Base-by-base conservation (phyloP, 2,329 filamentous ascomycete genomes). In the Diplodia mutila region DNA sequence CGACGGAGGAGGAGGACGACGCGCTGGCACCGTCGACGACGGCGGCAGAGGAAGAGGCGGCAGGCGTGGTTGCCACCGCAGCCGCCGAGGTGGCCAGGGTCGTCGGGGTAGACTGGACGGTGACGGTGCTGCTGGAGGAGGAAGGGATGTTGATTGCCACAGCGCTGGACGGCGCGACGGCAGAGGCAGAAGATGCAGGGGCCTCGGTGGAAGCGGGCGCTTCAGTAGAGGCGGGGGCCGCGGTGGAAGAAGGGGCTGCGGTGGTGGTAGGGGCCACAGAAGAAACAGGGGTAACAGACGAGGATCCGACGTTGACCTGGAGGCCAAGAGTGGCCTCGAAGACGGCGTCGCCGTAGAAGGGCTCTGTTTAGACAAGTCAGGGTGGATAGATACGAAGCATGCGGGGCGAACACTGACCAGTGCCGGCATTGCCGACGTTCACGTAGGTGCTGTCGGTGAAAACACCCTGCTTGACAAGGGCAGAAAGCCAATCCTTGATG, bases 381-480 rank as follows among this genome's bases (percentile, higher is more conserved):
- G 6, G n/a, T 14, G 6, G 9, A 21, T n/a, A n/a, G 7, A 11
- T 46, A 9, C 9, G 18, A 46, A 21, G n/a, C n/a, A 21, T 46
- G 42, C 8, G 18, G 42, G 42, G 42, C n/a, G 42, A 4, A 14
- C 5, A 52, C 49, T 7, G 16, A 52, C 69, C 71, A 11, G 69
- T 70, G 14, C 80, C 80, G 21, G 76, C 80, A 69, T 82, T 82
- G 1, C 80, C 80, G 7, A 83, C 79, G 64, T 82, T 82, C 42
- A 82, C 78, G 67, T 77, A 83, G 1, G 78, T 81, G 21, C 69
- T 72, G 12, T 75, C 72, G 3, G 70, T 71, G 67, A 81, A 81
- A 23, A 79, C 71, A 57, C 49, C 46, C 42, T 79, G 75, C 34
- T 77, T 73, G 1, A 77, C 77, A 55, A 82, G 68, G 14, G 77